Base-by-base conservation (phyloP, 2,329 filamentous ascomycete species). In the Fusarium keratoplasticum region DNA sequence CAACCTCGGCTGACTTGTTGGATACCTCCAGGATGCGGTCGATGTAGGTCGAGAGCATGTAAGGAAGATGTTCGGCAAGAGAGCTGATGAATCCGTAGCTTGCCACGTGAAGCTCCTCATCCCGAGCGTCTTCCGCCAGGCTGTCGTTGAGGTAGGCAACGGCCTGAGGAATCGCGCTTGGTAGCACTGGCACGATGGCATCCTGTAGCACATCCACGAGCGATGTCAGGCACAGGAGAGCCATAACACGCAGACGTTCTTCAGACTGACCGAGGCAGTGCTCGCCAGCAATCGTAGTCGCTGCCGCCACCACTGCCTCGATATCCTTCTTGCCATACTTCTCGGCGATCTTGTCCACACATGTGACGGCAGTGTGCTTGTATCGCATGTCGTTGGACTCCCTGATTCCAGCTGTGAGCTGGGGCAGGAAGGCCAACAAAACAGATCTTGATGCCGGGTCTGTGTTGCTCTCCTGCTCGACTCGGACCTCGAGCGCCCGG, bases 321-420 rank as follows among this genome's bases (percentile, higher is more conserved):
- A 93, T 87, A 78, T 98, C 94, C 81, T 95, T 97, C 86, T 96
- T 97, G 75, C 96, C 97, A 81, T 98, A 98, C 81, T 96, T 96
- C 83, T 98, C 95, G 3, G 94, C 90, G 72, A 99, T 97, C 82
- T 94, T 94, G 83, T 98, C 95, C 52, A 98, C 92, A 77, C 96
- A 98, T 38, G 92, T 91, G 71, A 99, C 92, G 1, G 95, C 94
- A 13, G 94, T 95, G 77, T 95, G 92, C 83, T 96, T 95, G 81
- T 96, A 92, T 31, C 91, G 87, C 62, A 93, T 89, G 74, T 96
- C 92, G 35, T 89, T 86, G 8, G 93, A 93, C 59, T 93, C 89
- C 64, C 92, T 87, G 68, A 99, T 90, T 54, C 97, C 93, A 22
- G 89, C 87, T 20, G 94, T 94, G 70, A 98, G 88, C 75, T 92